Evolutionary conservation across 129 eudicot species (phyloP), one percentile per base, ranked within the genome.

Genomic region (Flaveria trinervia): DNA sequence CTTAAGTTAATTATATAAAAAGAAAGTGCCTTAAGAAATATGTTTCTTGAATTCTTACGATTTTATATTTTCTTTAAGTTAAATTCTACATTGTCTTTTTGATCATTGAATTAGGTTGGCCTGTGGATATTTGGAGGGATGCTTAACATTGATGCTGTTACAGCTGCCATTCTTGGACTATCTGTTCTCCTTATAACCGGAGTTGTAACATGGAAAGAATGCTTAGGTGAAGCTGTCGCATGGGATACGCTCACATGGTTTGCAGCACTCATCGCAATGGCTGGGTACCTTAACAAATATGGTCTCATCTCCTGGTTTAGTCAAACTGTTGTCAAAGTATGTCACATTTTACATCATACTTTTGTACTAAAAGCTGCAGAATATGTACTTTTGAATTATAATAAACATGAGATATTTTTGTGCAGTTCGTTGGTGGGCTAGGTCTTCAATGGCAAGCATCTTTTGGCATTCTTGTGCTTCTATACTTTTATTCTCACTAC

Each of bases 171-270:
- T 73, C 99, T 94, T 72, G 99, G 99, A 73, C 73, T 94, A 68
- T 86, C 99, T 11, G 89, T 94, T 62, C 99, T 94, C 56, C 97
- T 94, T 70, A 70, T 85, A 16, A 89, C 97, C 6, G 97, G 99
- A 66, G 99, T 94, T 23, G 99, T 94, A 30, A 91, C 99, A 66
- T 94, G 96, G 99, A 94, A 94, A 74, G 99, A 94, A 81, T 94
- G 99, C 82, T 84, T 94, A 64, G 96, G 79, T 57, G 99, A 94
- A 84, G 30, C 97, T 25, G 99, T 94, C 74, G 99, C 99, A 20
- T 94, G 99, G 99, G 99, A 94, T 81, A 94, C 99, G 55, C 99
- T 94, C 52, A 94, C 99, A 36, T 94, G 99, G 99, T 94, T 94
- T 61, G 99, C 99, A 17, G 99, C 99, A 15, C 99, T 94, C 70